These are phyloP conservation scores for Fusarium napiforme DNA, from an alignment of 2,329 filamentous ascomycete species.

Conservation along the genomic window DNA sequence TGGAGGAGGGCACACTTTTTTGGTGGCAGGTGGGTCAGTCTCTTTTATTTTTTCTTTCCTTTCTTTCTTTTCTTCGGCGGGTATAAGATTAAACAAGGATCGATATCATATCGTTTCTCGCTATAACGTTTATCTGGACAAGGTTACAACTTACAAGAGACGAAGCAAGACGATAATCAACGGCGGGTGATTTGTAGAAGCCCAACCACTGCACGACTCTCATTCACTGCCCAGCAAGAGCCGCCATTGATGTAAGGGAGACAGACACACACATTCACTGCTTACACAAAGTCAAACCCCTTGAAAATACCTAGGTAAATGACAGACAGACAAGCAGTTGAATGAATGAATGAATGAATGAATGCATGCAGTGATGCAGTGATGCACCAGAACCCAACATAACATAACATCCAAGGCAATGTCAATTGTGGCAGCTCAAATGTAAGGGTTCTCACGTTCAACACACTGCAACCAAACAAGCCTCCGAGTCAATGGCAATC, in stretches of 20 bases:
- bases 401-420: slow-evolving; percentile 8
- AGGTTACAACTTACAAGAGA: background rate
- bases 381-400: background rate
- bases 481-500: slow-evolving; percentile 22
- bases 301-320: background rate
- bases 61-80: background rate
- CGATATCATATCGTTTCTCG: background rate
- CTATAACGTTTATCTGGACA: background rate
- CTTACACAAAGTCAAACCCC: slow-evolving; percentile 1
- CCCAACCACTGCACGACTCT: background rate
- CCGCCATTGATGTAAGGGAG: background rate
- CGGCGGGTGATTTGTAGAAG: background rate
- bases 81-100: background rate
- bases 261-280: background rate
- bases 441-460: slow-evolving; percentile 28
- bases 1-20: slow-evolving; percentile 19
- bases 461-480: slow-evolving; percentile 2
- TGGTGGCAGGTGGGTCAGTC: background rate
- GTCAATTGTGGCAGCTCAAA: slow-evolving; percentile 5
- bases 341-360: background rate
- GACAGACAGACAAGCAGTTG: background rate
- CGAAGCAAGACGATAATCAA: background rate
- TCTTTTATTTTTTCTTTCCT: background rate
- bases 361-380: background rate
- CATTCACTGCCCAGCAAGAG: background rate